Conservation (phyloP, 2,329 filamentous ascomycete species). For the Ophiocordyceps robertsii region DNA sequence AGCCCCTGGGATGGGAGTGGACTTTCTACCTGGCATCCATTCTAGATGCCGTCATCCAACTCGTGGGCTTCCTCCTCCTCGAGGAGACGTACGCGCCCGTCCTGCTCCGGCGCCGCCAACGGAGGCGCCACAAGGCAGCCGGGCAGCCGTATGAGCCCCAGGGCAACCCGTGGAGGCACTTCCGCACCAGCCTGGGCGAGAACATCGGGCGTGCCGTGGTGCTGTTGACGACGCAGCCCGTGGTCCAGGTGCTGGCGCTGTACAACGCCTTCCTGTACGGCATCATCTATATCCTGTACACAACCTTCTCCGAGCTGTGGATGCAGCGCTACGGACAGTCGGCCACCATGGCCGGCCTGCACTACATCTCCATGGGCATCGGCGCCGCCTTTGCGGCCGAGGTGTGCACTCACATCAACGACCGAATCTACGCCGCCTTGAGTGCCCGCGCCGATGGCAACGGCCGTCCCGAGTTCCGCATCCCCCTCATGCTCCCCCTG, state of each 20-base stretch:
- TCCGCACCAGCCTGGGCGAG: constrained; percentile 21
- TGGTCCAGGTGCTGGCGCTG: constrained; percentile 50
- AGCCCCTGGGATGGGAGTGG: too few species aligned
- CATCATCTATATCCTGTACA: constrained; percentile 41
- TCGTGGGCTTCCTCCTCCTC: too few species aligned
- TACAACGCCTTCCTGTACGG: constrained; percentile 54
- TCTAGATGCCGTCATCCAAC: too few species aligned
- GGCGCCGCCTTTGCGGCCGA: constrained; percentile 12
- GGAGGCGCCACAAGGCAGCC: too few species aligned
- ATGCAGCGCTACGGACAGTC: constrained; percentile 43
- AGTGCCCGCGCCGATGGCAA: background rate
- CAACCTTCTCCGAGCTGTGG: constrained; percentile 40
- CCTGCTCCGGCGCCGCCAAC: too few species aligned
- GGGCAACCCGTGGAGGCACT: too few species aligned
- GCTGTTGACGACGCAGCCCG: constrained; percentile 48
- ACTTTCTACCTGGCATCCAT: too few species aligned
- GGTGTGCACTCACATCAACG: background rate
- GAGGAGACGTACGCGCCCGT: too few species aligned
- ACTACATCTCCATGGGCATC: constrained; percentile 15
- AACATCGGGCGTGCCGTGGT: constrained; percentile 52
- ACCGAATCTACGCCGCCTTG: background rate
- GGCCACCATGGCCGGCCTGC: constrained; percentile 27
- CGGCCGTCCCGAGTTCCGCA: constrained; percentile 15
- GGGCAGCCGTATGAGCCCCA: too few species aligned
- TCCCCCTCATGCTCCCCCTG: constrained; percentile 22